phyloP scores from a whole-genome alignment of 164 flowering plant species.

The Euptelea pleiosperma region DNA sequence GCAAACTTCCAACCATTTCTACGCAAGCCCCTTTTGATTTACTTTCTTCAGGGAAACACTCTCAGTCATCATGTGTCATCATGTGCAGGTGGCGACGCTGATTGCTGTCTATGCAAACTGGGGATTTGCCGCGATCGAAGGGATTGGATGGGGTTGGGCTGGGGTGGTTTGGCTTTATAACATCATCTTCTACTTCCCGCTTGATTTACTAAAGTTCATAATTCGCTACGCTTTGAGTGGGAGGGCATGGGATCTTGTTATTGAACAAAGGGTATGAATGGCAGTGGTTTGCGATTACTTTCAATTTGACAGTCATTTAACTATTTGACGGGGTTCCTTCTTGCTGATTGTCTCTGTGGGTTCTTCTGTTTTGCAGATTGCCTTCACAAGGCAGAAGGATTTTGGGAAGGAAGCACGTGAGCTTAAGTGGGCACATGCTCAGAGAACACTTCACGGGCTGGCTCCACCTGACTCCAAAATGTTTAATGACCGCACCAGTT shows the following conservation, averaged over 20 bases:
- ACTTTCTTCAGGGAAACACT: background rate
- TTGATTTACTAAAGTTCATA: conserved; percentile 70
- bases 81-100: conserved; percentile 65
- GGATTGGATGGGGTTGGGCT: conserved; percentile 99
- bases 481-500: conserved; percentile 56
- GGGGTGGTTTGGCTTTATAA: conserved; percentile 88
- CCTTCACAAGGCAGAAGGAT: conserved; percentile 87
- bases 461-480: conserved; percentile 76
- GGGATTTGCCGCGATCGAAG: conserved; percentile 85
- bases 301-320: background rate
- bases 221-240: conserved; percentile 74
- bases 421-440: conserved; percentile 94
- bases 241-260: conserved; percentile 85
- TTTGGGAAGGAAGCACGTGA: conserved; percentile 86
- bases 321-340: background rate
- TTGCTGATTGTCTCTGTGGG: background rate
- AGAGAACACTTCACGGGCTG: conserved; percentile 87
- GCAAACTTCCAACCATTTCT: conserved; percentile 4
- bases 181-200: conserved; percentile 69
- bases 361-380: conserved; percentile 49
- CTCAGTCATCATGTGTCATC: background rate
- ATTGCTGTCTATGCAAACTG: conserved; percentile 91
- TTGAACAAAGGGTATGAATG: conserved; percentile 74
- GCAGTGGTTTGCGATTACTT: background rate
- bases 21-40: background rate